phyloP scores from a whole-genome alignment of 2,329 filamentous ascomycete species.

The Alternaria atra region DNA sequence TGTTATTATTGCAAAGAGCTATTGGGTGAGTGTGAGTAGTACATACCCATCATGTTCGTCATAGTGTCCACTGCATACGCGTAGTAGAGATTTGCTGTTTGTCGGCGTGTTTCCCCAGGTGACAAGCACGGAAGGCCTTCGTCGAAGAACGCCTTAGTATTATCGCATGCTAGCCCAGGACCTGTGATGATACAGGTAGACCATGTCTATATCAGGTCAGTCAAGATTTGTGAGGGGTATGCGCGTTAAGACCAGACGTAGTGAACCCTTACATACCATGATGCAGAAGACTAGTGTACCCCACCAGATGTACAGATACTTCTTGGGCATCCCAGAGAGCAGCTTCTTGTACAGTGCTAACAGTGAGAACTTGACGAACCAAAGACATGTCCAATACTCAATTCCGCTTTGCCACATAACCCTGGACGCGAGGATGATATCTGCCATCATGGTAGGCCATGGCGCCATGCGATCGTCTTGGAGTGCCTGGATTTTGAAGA shows the following conservation, averaged over 20 bases:
- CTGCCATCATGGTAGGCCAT: slow-evolving; percentile 44
- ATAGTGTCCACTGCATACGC: slow-evolving; percentile 49
- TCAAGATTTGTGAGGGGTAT: not conserved
- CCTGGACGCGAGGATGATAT: slow-evolving; percentile 44
- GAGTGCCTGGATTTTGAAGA: slow-evolving; percentile 45
- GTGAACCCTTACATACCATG: slow-evolving; percentile 35
- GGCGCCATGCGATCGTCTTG: slow-evolving; percentile 26
- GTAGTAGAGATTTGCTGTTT: slow-evolving; percentile 49
- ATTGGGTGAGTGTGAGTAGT: too few species aligned
- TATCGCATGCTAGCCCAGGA: slow-evolving; percentile 48
- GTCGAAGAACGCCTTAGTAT: slow-evolving; percentile 37
- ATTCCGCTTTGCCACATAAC: slow-evolving; percentile 53
- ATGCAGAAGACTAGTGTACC: slow-evolving; percentile 45
- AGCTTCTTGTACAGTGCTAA: slow-evolving; percentile 53
- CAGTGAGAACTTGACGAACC: slow-evolving; percentile 54
- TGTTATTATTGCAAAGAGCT: not conserved
- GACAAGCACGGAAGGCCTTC: slow-evolving; percentile 34
- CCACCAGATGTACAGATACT: slow-evolving; percentile 51
- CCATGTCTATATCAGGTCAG: slow-evolving; percentile 38
- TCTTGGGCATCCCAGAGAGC: slow-evolving; percentile 40
- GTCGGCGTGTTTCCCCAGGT: slow-evolving; percentile 38
- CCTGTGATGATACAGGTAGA: slow-evolving; percentile 51
- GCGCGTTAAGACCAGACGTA: not conserved
- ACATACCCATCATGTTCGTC: slow-evolving; percentile 49
- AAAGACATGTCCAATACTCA: slow-evolving; percentile 52